Percentiles rank a stretch among this genome's conserved stretches.
phyloP scores from a whole-genome alignment of 768 basidiomycete genomes.

The Mycena metata region DNA sequence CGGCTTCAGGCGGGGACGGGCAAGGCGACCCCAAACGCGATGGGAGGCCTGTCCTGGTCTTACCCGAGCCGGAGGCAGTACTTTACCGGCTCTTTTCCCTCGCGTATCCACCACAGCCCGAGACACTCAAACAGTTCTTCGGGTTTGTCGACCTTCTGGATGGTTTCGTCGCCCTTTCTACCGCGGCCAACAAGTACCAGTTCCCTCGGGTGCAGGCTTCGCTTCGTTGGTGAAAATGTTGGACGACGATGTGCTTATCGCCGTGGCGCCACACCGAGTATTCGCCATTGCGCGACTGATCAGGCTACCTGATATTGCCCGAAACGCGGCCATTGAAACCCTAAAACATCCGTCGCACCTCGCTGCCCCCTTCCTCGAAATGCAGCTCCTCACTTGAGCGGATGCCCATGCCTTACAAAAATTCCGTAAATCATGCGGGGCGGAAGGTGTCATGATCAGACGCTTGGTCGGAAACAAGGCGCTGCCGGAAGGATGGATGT shows the following conservation, averaged over 20 bases:
- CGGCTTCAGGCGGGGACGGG: not conserved
- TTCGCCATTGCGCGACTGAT: not conserved
- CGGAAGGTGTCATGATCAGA: no score
- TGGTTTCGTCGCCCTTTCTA: not conserved
- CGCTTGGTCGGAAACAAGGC: no score
- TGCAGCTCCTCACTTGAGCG: slow-evolving; percentile 1
- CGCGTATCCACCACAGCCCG: not conserved
- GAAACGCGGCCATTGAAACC: not conserved
- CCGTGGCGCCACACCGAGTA: not conserved
- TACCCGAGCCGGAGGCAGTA: not conserved
- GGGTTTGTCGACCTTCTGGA: not conserved
- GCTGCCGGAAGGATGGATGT: no score
- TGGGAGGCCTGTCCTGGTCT: slow-evolving; percentile 3
- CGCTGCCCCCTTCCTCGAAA: not conserved
- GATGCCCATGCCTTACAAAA: not conserved
- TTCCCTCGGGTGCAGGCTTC: not conserved
- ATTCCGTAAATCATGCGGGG: not conserved
- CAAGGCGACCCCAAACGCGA: not conserved
- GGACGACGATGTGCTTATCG: not conserved
- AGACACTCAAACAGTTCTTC: not conserved
- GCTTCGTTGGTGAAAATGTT: not conserved
- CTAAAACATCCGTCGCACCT: not conserved
- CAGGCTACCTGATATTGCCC: not conserved
- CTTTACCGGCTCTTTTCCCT: not conserved
- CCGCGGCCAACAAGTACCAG: not conserved